Percentiles rank a stretch among this genome's conserved stretches.
phyloP scores from a whole-genome alignment of 257 asterid species.

The Primulina tabacum region DNA sequence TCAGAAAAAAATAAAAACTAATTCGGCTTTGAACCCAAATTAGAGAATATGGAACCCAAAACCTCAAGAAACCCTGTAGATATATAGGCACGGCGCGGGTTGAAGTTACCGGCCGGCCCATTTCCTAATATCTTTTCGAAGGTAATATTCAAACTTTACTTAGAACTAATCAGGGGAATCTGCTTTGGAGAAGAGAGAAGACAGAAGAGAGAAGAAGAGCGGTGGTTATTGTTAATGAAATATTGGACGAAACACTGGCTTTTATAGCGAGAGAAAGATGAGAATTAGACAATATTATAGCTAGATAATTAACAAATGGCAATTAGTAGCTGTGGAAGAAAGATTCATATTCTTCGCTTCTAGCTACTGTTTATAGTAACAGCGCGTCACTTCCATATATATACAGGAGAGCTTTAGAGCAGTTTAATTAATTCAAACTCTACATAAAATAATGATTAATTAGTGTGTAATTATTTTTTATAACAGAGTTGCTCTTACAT shows the following conservation, averaged over 20 bases:
- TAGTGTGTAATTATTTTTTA: background rate
- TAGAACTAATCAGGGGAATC: too few relatives aligned
- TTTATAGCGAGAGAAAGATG: constrained; percentile 43
- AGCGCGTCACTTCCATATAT: constrained; percentile 30
- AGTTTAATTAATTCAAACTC: background rate
- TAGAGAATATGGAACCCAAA: background rate
- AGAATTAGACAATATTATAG: constrained; percentile 19
- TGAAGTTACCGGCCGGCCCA: too few relatives aligned
- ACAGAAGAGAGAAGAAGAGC: background rate
- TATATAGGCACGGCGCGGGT: background rate
- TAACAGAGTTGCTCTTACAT: too few relatives aligned
- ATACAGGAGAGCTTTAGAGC: background rate
- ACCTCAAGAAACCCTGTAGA: background rate
- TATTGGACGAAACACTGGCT: constrained; percentile 16
- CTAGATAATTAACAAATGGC: constrained; percentile 19
- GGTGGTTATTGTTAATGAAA: background rate
- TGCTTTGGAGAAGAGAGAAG: background rate
- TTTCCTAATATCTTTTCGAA: background rate
- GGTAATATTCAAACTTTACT: too few relatives aligned
- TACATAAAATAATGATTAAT: background rate
- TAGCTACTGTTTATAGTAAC: constrained; percentile 10
- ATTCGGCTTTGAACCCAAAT: background rate
- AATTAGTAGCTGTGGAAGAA: constrained; percentile 2
- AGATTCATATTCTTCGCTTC: constrained; percentile 24
- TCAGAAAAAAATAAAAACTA: background rate